Evolutionary conservation across 1,139 yeast genomes (phyloP).

Genomic region (Casaregolazyma suthepensis): DNA sequence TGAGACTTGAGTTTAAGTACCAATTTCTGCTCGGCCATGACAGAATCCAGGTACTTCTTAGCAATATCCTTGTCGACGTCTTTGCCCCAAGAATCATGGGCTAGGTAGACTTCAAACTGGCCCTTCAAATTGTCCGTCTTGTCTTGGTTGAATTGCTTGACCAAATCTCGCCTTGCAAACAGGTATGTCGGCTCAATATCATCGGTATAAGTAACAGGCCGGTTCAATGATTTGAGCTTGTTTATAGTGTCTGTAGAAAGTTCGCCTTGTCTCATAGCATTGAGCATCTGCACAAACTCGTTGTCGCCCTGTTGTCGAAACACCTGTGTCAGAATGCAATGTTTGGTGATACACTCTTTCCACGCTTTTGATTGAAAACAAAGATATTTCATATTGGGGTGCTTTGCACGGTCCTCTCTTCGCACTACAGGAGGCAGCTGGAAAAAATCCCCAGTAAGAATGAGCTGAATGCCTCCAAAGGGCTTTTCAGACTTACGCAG

Average conservation of each 20-base stretch:
- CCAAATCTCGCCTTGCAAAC: conserved; percentile 70
- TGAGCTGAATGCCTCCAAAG: conserved; percentile 79
- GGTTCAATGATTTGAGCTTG: conserved; percentile 44
- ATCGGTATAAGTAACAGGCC: conserved; percentile 56
- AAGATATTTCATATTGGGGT: conserved; percentile 32
- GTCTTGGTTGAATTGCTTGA: conserved; percentile 56
- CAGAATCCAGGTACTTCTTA: conserved; percentile 34
- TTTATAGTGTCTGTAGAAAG: conserved; percentile 42
- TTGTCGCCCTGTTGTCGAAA: conserved; percentile 86
- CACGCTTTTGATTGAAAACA: conserved; percentile 79
- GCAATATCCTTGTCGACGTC: background rate
- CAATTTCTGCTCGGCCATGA: conserved; percentile 44
- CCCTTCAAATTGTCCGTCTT: conserved; percentile 48
- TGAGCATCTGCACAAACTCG: conserved; percentile 64
- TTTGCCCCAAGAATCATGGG: conserved; percentile 41
- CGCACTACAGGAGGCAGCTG: conserved; percentile 74
- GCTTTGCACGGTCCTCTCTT: conserved; percentile 1
- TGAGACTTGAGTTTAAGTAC: conserved; percentile 54
- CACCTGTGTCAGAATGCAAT: conserved; percentile 67
- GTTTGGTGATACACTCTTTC: conserved; percentile 54
- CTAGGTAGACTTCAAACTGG: conserved; percentile 34
- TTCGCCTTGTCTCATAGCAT: conserved; percentile 63
- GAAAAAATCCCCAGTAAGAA: conserved; percentile 77
- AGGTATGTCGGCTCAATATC: conserved; percentile 79
- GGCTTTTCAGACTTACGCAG: conserved; percentile 28